Conservation (phyloP, 306 rosid genomes). For the Canavalia ensiformis region DNA sequence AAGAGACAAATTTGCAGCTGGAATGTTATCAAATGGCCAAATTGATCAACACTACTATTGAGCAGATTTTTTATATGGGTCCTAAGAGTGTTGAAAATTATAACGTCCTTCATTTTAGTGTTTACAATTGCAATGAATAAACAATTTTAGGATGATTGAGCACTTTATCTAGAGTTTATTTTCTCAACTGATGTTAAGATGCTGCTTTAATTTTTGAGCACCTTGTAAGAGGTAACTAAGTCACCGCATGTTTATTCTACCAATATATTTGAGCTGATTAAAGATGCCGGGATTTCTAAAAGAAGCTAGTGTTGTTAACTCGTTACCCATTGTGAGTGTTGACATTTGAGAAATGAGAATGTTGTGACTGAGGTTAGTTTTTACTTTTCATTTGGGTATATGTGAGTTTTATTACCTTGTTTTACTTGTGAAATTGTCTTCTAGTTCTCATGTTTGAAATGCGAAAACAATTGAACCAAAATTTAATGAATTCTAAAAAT, state of each 20-base stretch:
- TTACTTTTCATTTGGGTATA: too few species aligned
- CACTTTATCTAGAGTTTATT: background rate
- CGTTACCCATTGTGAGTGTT: too few species aligned
- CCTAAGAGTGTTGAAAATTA: background rate
- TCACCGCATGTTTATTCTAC: background rate
- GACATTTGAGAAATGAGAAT: too few species aligned
- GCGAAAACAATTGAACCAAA: too few species aligned
- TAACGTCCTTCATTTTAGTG: too few species aligned
- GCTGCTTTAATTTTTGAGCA: slow-evolving; percentile 6
- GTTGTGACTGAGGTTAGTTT: too few species aligned
- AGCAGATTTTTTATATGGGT: background rate
- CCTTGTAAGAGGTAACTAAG: background rate
- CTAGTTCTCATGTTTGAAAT: too few species aligned
- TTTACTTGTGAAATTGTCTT: too few species aligned
- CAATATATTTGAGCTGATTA: background rate
- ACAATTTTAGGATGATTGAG: slow-evolving; percentile 13
- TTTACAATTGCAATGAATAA: background rate
- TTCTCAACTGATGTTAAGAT: slow-evolving; percentile 14
- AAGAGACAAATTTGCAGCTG: slow-evolving; percentile 42
- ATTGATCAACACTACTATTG: slow-evolving; percentile 23
- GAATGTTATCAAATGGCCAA: slow-evolving; percentile 47
- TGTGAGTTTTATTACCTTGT: too few species aligned
- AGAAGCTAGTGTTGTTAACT: too few species aligned
- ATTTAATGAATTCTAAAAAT: too few species aligned
- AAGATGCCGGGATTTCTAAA: background rate